Evolutionary conservation across 176 grass and related monocot species (phyloP).

Genomic region (Musa troglodytarum): DNA sequence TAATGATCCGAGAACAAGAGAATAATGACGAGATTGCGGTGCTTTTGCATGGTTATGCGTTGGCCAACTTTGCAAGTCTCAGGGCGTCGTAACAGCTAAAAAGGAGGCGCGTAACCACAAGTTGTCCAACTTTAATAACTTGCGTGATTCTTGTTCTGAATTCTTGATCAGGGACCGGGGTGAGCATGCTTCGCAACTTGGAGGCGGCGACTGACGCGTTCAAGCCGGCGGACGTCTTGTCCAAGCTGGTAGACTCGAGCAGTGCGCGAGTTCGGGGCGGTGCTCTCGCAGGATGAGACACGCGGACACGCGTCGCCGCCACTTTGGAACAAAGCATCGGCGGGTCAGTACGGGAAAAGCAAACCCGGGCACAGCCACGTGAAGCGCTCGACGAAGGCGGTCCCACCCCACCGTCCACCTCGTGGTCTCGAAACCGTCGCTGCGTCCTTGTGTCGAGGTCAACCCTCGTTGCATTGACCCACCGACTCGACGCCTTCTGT

Average conservation of each 20-base stretch:
- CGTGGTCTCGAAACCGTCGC: background rate
- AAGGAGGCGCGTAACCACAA: background rate
- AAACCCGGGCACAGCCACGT: background rate
- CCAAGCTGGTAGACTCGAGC: too few species aligned
- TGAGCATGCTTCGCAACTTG: too few species aligned
- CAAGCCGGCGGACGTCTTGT: too few species aligned
- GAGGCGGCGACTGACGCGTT: too few species aligned
- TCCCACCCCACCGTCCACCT: background rate
- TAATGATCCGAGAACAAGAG: too few species aligned
- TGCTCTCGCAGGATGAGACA: too few species aligned
- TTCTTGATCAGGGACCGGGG: too few species aligned
- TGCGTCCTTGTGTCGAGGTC: background rate
- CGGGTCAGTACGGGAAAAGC: background rate
- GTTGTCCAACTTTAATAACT: background rate
- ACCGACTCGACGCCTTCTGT: too few species aligned
- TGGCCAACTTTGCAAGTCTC: background rate
- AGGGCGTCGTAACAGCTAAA: background rate
- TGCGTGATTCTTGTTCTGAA: too few species aligned
- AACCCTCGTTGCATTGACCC: background rate
- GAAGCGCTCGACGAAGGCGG: background rate
- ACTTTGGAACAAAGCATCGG: background rate
- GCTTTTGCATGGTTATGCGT: background rate
- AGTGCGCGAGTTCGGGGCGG: background rate
- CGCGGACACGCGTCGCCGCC: background rate
- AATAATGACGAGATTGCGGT: too few species aligned